Evolutionary conservation across 2,329 filamentous ascomycete genomes (phyloP), one percentile per base, ranked within the genome.

Genomic region (Ceratocystis harringtonii): DNA sequence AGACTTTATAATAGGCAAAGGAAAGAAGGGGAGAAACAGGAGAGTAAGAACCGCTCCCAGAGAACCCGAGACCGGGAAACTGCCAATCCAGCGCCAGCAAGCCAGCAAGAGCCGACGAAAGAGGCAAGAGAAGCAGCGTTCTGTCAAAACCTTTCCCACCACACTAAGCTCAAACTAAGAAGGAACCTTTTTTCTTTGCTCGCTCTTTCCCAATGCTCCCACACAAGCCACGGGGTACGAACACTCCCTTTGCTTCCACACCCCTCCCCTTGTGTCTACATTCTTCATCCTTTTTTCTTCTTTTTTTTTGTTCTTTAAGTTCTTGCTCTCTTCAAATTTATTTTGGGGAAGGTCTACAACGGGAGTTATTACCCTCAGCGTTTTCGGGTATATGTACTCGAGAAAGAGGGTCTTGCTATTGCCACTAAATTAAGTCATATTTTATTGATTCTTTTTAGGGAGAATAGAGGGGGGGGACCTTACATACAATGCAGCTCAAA

Each of bases 1-100:
- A 57, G 43, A 44, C 43, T 61, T 62, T 62, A 45, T 62, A 62
- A 48, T 28, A 57, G 52, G 52, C 4, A 30, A 57, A 28, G 52
- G 12, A 28, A 30, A 50, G 45, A 22, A 50, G 45, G 45, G 22
- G n/a, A 22, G 10, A 15, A 41, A 4, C 36, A 41, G 36, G 36
- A 41, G 36, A 41, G 36, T 4, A 41, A 41, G 36, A 41, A 41
- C 36, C 10, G 36, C 10, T 10, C 36, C 10, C 48, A 22, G 48
- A 19, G 8, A 22, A 22, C 17, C n/a, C 48, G 7, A 50, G 48
- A 50, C 48, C 48, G n/a, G 48, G 48, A 50, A 50, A 50, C 48
- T 50, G 19, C 48, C 19, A 50, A 41, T 41, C 12, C 36, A 41
- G 36, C 36, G 48, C 48, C n/a, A 50, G 48, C n/a, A 50, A 25